Conservation (phyloP, 1,139 yeast genomes). For the Suhomyces ambrosiae region DNA sequence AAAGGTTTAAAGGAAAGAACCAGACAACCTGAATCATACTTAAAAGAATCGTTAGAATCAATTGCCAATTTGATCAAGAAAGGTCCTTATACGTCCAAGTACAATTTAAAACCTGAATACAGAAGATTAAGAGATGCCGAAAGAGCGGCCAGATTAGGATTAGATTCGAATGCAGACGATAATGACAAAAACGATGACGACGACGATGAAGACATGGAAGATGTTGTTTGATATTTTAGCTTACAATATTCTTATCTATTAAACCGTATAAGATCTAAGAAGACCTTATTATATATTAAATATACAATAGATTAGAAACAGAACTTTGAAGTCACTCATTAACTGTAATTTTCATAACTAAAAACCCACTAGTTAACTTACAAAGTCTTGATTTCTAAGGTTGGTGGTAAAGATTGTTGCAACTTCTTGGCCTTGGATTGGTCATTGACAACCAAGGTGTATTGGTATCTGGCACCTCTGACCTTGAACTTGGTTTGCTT, state of each 20-base stretch:
- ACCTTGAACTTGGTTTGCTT: slow-evolving; percentile 99
- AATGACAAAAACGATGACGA: slow-evolving; percentile 52
- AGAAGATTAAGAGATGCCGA: slow-evolving; percentile 78
- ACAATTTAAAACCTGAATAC: slow-evolving; percentile 87
- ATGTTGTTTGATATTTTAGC: slow-evolving; percentile 30
- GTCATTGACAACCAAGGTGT: slow-evolving; percentile 95
- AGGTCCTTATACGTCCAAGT: slow-evolving; percentile 94
- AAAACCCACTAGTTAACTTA: slow-evolving; percentile 30
- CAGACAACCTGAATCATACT: slow-evolving; percentile 91
- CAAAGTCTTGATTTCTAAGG: slow-evolving; percentile 74
- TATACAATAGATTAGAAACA: slow-evolving; percentile 17
- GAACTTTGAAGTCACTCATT: slow-evolving; percentile 12
- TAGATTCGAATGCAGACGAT: slow-evolving; percentile 40
- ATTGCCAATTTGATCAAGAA: slow-evolving; percentile 88
- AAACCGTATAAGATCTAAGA: slow-evolving; percentile 14
- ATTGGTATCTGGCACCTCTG: slow-evolving; percentile 92
- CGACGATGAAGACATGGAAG: slow-evolving; percentile 50
- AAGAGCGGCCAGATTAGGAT: slow-evolving; percentile 64
- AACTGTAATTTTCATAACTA: slow-evolving; percentile 9
- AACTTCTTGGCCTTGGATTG: slow-evolving; percentile 97
- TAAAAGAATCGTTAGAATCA: slow-evolving; percentile 87
- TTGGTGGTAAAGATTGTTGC: slow-evolving; percentile 97
- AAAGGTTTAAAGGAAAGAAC: slow-evolving; percentile 93
- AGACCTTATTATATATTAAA: slow-evolving; percentile 17
- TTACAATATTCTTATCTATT: slow-evolving; percentile 7